These are phyloP conservation scores for Colletotrichum plurivorum DNA, from an alignment of 2,329 filamentous ascomycete genomes.

Conservation along the genomic window DNA sequence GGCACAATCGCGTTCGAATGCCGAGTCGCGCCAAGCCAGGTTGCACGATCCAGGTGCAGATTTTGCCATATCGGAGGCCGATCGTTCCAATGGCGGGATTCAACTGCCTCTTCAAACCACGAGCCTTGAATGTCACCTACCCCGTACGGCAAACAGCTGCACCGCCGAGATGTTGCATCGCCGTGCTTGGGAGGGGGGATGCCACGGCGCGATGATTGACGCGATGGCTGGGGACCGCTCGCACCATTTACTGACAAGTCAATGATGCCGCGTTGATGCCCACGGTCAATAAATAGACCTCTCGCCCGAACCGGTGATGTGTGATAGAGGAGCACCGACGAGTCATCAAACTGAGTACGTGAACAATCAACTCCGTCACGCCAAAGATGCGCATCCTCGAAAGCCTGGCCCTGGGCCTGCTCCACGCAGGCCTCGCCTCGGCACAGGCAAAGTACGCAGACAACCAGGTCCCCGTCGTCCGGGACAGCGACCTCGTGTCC, in stretches of 20 bases:
- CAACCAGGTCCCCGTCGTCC: slow-evolving; percentile 7
- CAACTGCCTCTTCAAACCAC: background rate
- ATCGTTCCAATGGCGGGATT: background rate
- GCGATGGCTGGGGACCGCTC: slow-evolving; percentile 19
- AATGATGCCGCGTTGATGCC: background rate
- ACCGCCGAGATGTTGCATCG: slow-evolving; percentile 13
- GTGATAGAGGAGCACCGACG: too few species aligned
- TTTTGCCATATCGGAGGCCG: background rate
- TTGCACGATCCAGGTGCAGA: slow-evolving; percentile 2
- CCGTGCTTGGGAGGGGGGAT: background rate
- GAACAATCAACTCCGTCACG: too few species aligned
- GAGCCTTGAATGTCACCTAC: slow-evolving; percentile 1
- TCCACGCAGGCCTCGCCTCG: background rate
- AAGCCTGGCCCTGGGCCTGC: background rate
- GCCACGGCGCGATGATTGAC: slow-evolving; percentile 18
- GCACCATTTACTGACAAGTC: background rate
- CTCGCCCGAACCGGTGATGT: too few species aligned
- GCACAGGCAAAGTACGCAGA: slow-evolving; percentile 29
- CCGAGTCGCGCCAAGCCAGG: background rate
- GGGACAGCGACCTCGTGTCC: slow-evolving; percentile 13
- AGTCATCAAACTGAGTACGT: too few species aligned
- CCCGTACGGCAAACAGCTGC: background rate
- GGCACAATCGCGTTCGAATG: background rate
- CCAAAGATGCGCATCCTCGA: background rate
- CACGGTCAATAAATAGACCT: background rate